A percentile compares a stretch with the other conserved stretches of the same genome.
phyloP scores from a whole-genome alignment of 768 basidiomycete species.

The Termitomyces sp. region DNA sequence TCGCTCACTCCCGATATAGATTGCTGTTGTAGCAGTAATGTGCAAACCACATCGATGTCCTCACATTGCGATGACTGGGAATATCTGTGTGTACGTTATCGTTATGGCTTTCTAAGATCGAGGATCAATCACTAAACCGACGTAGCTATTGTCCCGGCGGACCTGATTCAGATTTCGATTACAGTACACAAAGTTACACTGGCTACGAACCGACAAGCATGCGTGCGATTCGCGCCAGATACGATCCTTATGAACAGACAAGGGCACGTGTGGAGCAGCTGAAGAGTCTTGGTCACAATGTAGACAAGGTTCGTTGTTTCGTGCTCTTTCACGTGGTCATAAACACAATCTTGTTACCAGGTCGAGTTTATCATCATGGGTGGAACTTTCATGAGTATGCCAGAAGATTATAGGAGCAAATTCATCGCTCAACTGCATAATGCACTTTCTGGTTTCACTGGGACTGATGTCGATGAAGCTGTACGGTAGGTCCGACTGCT shows the following conservation, averaged over 20 bases:
- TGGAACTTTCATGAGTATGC: slow-evolving; percentile 99
- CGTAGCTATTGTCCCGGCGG: slow-evolving; percentile 95
- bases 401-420: slow-evolving; percentile 90
- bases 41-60: slow-evolving; percentile 99
- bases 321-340: neutral
- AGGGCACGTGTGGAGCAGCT: slow-evolving; percentile 94
- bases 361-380: slow-evolving; percentile 96
- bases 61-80: slow-evolving; percentile 99
- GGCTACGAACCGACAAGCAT: slow-evolving; percentile 98
- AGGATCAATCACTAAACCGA: neutral
- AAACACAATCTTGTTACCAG: slow-evolving; percentile 31
- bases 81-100: slow-evolving; percentile 88
- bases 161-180: slow-evolving; percentile 99
- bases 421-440: slow-evolving; percentile 97
- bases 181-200: slow-evolving; percentile 95
- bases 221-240: slow-evolving; percentile 94
- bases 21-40: slow-evolving; percentile 99
- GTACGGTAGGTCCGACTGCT: slow-evolving; percentile 54
- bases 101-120: neutral
- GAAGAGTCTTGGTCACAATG: slow-evolving; percentile 92
- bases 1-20: slow-evolving; percentile 43
- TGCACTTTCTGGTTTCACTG: slow-evolving; percentile 93
- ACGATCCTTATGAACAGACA: slow-evolving; percentile 97
- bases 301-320: slow-evolving; percentile 75
- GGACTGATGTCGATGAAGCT: slow-evolving; percentile 92